A percentile compares a stretch with the other conserved stretches of the same genome.
Evolutionary conservation across 345 rosid genomes (phyloP).

Genomic region (Acer saccharum): DNA sequence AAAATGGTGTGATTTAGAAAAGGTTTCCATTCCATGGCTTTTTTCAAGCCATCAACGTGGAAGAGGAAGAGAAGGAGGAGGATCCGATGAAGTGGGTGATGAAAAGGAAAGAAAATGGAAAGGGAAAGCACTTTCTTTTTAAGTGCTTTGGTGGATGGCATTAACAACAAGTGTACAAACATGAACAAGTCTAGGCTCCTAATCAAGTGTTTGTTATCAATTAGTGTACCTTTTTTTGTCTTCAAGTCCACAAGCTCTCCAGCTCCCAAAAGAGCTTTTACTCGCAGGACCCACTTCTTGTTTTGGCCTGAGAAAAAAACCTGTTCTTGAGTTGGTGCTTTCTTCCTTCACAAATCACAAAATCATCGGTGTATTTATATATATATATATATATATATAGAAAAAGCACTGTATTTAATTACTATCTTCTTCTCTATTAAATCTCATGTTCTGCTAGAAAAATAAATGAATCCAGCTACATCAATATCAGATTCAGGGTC

Average conservation of each 20-base stretch:
- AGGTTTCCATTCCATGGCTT: neutral
- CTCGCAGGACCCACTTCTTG: neutral
- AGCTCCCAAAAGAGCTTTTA: neutral
- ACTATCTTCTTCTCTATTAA: neutral
- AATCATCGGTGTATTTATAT: neutral
- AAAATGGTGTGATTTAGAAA: neutral
- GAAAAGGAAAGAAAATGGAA: neutral
- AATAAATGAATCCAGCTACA: neutral
- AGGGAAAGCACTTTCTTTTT: neutral
- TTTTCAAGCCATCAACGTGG: neutral
- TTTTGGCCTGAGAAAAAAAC: too few relatives aligned
- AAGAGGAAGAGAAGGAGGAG: neutral
- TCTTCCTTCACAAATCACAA: neutral
- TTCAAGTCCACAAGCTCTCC: neutral
- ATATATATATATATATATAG: too few relatives aligned
- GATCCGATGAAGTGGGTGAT: constrained; percentile 12
- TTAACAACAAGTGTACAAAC: neutral
- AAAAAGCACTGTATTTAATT: neutral
- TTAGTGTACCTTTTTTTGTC: neutral
- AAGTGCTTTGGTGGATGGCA: constrained; percentile 17
- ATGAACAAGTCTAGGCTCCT: neutral
- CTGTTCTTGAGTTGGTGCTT: neutral
- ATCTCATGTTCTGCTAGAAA: constrained; percentile 7
- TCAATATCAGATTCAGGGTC: neutral
- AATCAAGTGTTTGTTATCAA: constrained; percentile 2